These are phyloP conservation scores for Lachancea lanzarotensis DNA, from an alignment of 805 yeast genomes.

Conservation along the genomic window DNA sequence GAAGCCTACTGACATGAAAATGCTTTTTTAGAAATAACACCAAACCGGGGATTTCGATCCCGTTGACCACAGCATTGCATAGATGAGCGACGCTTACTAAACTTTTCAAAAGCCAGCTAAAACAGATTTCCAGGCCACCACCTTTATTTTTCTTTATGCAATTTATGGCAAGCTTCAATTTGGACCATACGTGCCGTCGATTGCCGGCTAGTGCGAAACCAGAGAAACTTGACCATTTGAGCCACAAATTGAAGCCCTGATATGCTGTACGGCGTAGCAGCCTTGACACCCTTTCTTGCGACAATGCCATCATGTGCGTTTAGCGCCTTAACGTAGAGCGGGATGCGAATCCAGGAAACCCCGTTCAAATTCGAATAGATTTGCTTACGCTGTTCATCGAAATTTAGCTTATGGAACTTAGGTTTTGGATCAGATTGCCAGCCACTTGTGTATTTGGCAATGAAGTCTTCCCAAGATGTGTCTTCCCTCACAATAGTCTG, in stretches of 20 bases:
- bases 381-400: constrained; percentile 33
- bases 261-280: constrained; percentile 20
- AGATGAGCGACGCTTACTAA: too few species aligned
- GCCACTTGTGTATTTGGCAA: constrained; percentile 20
- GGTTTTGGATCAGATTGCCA: constrained; percentile 16
- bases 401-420: constrained; percentile 23
- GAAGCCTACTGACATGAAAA: too few species aligned
- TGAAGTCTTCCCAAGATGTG: constrained; percentile 23
- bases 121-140: too few species aligned
- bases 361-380: constrained; percentile 52
- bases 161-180: not conserved
- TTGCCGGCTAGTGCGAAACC: not conserved
- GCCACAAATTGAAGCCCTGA: constrained; percentile 28
- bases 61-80: too few species aligned
- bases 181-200: not conserved
- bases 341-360: constrained; percentile 70
- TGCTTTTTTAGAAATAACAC: too few species aligned
- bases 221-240: constrained; percentile 19
- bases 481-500: constrained; percentile 7
- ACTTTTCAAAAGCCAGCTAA: too few species aligned
- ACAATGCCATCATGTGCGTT: constrained; percentile 87
- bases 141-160: too few species aligned
- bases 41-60: too few species aligned
- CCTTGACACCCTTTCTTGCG: constrained; percentile 59
- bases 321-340: constrained; percentile 60